Percentiles rank a stretch among this genome's conserved stretches.
Conservation (phyloP, 129 eudicot genomes). For the Lactuca saligna region DNA sequence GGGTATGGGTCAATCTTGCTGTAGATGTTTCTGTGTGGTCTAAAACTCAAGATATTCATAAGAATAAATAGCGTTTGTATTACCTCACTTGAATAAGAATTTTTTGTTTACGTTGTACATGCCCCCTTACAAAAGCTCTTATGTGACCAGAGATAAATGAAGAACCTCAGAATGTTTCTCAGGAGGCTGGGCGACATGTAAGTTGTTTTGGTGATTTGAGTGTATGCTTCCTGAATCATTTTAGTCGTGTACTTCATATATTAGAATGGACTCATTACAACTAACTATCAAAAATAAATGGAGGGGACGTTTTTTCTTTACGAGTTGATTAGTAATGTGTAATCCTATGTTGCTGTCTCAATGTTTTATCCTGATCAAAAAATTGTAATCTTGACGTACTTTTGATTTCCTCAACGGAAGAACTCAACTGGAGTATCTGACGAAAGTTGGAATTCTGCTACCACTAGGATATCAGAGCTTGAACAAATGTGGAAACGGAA, state of each 20-base stretch:
- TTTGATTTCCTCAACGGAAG: neutral
- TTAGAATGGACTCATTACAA: no score
- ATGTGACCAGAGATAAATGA: constrained; percentile 43
- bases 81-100: constrained; percentile 9
- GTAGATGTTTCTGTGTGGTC: neutral
- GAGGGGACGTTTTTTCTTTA: no score
- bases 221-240: no score
- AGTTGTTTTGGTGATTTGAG: no score
- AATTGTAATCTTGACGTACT: neutral
- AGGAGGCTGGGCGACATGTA: constrained; percentile 24
- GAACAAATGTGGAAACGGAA: constrained; percentile 29
- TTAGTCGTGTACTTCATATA: no score
- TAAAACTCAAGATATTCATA: neutral
- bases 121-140: constrained; percentile 24
- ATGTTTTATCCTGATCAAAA: neutral
- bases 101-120: constrained; percentile 13
- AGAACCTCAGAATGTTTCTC: constrained; percentile 37
- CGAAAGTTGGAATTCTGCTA: constrained; percentile 22
- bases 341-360: no score
- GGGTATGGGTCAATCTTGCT: no score
- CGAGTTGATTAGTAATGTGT: no score
- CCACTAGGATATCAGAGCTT: constrained; percentile 26
- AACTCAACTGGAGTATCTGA: neutral
- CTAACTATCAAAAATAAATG: no score
- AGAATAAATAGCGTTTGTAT: neutral